A percentile compares a stretch with the other conserved stretches of the same genome.
Conservation (phyloP, 305 asterid species). For the Striga hermonthica region DNA sequence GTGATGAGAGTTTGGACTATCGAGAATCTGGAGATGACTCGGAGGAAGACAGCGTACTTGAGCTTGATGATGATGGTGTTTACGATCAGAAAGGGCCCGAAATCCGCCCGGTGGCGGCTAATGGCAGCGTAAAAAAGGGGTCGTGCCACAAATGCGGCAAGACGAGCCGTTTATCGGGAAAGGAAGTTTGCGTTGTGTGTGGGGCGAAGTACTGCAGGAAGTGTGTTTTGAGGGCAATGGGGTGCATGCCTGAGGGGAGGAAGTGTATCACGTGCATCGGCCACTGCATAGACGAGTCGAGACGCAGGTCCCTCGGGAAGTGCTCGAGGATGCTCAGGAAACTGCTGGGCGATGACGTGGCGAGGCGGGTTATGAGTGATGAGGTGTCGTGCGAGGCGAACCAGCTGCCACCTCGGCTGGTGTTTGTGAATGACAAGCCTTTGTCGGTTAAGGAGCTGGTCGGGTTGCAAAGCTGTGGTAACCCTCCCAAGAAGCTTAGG, state of each 20-base stretch:
- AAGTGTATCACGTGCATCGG: constrained; percentile 84
- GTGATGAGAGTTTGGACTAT: constrained; percentile 35
- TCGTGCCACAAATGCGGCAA: constrained; percentile 58
- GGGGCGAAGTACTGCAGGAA: constrained; percentile 69
- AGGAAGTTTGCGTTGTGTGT: constrained; percentile 76
- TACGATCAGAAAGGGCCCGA: constrained; percentile 39
- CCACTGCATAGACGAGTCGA: constrained; percentile 58
- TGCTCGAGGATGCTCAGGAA: constrained; percentile 62
- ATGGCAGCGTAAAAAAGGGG: constrained; percentile 50
- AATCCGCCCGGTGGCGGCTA: constrained; percentile 36
- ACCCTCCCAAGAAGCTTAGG: constrained; percentile 79
- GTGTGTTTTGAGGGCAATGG: constrained; percentile 88
- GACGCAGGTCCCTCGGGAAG: constrained; percentile 60
- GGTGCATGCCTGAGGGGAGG: constrained; percentile 91
- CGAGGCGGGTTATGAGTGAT: constrained; percentile 48
- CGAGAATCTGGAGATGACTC: constrained; percentile 13
- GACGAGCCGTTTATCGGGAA: constrained; percentile 54
- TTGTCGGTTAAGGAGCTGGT: constrained; percentile 57
- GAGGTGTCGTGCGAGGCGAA: constrained; percentile 65
- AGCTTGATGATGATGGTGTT: constrained; percentile 14
- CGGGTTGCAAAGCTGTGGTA: constrained; percentile 51
- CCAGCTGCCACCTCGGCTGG: constrained; percentile 59
- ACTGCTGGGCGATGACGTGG: constrained; percentile 39
- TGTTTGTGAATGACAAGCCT: constrained; percentile 55
- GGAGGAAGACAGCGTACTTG: constrained; percentile 32